Conservation (phyloP, 768 basidiomycete species). For the Tulasnella sp. region DNA sequence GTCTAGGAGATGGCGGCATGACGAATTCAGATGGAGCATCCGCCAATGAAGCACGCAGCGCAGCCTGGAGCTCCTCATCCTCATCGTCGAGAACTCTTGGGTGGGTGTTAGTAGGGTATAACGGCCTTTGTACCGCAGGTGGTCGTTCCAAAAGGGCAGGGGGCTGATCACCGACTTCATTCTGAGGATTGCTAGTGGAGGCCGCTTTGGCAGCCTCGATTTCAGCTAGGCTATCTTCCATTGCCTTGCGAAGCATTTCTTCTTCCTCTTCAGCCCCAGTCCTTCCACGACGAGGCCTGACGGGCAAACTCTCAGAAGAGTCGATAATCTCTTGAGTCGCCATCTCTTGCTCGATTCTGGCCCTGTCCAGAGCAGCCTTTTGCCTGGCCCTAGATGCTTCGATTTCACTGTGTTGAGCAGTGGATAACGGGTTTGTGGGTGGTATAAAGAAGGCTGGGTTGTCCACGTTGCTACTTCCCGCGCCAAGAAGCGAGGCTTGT, state of each 20-base stretch:
- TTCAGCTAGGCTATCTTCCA: constrained; percentile 18
- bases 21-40: constrained; percentile 41
- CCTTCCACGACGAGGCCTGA: constrained; percentile 1
- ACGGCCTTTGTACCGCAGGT: constrained; percentile 16
- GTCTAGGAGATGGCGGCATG: constrained; percentile 23
- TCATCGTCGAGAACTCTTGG: constrained; percentile 50
- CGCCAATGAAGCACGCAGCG: constrained; percentile 70
- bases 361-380: neutral
- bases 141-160: constrained; percentile 5
- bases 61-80: constrained; percentile 77
- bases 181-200: neutral
- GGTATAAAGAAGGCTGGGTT: neutral
- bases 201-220: neutral
- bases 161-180: constrained; percentile 1
- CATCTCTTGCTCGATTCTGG: constrained; percentile 11
- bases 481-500: constrained; percentile 28
- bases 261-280: constrained; percentile 16
- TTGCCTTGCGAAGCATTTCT: constrained; percentile 17
- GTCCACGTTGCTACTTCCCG: neutral
- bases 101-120: too few relatives aligned
- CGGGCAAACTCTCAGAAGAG: constrained; percentile 2
- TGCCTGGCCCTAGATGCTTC: constrained; percentile 7
- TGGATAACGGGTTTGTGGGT: neutral
- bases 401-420: too few relatives aligned
- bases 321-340: constrained; percentile 11